A percentile compares a stretch with the other conserved stretches of the same genome.
Conservation (phyloP, 345 rosid genomes). For the Lagerstroemia speciosa region DNA sequence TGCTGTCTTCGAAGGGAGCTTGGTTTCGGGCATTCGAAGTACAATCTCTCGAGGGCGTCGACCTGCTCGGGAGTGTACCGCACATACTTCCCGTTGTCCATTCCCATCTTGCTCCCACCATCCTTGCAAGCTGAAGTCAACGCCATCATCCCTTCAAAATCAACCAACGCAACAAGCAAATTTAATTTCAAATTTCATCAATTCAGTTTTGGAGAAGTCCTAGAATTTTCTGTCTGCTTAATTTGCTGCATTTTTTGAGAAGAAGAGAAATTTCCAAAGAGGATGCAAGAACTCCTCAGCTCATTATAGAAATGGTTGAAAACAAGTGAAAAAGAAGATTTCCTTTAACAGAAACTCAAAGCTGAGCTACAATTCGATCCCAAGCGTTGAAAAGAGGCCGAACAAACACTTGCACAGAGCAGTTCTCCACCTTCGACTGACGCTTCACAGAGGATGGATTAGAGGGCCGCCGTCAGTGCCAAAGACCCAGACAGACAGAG, state of each 20-base stretch:
- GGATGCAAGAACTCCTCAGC: neutral
- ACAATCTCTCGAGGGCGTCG: slow-evolving; percentile 64
- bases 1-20: slow-evolving; percentile 77
- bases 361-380: neutral
- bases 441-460: neutral
- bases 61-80: slow-evolving; percentile 79
- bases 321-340: neutral
- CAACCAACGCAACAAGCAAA: neutral
- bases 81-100: slow-evolving; percentile 76
- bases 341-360: too few species aligned
- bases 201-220: neutral
- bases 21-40: slow-evolving; percentile 70
- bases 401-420: neutral
- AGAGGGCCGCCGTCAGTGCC: neutral
- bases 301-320: neutral
- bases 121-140: slow-evolving; percentile 52
- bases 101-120: slow-evolving; percentile 30
- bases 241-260: too few species aligned
- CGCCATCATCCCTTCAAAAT: slow-evolving; percentile 40
- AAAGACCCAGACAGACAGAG: neutral
- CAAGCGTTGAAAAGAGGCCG: neutral
- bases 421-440: neutral
- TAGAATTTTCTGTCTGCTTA: too few species aligned
- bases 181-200: neutral
- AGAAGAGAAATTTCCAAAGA: neutral